Evolutionary conservation across 2,329 filamentous ascomycete genomes (phyloP).

Genomic region (Aspergillus oerlinghausenensis): DNA sequence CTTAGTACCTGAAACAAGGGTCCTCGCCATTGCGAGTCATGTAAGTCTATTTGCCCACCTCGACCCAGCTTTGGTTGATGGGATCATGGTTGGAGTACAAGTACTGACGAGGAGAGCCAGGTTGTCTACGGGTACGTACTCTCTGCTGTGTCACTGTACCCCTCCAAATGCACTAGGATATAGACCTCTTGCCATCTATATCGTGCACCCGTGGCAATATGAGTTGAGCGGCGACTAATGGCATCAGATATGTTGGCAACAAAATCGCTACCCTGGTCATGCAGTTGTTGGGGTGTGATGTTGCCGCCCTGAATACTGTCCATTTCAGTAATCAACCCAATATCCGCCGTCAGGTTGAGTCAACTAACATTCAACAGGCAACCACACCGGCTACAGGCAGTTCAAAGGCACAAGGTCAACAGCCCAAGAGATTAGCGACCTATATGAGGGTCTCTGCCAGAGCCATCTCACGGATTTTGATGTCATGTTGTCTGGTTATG

Average conservation of each 20-base stretch:
- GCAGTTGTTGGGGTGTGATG: slow-evolving; percentile 89
- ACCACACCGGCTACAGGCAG: slow-evolving; percentile 89
- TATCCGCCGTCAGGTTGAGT: neutral
- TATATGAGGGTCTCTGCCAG: slow-evolving; percentile 80
- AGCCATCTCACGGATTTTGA: slow-evolving; percentile 85
- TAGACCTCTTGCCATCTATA: slow-evolving; percentile 1
- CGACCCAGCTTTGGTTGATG: neutral
- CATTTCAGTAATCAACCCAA: slow-evolving; percentile 69
- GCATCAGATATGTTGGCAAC: slow-evolving; percentile 84
- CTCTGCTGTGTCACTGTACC: neutral
- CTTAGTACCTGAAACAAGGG: slow-evolving; percentile 58
- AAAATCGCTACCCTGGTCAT: slow-evolving; percentile 94
- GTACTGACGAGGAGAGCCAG: slow-evolving; percentile 40
- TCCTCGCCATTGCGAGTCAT: slow-evolving; percentile 91
- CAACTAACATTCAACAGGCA: slow-evolving; percentile 56
- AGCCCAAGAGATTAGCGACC: slow-evolving; percentile 73
- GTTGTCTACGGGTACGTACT: slow-evolving; percentile 43
- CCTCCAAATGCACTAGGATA: neutral
- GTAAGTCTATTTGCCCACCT: slow-evolving; percentile 47
- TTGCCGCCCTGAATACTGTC: slow-evolving; percentile 90
- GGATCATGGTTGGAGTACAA: neutral
- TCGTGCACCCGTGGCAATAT: neutral
- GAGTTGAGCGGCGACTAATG: slow-evolving; percentile 11
- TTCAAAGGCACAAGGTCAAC: slow-evolving; percentile 79
- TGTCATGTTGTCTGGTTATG: slow-evolving; percentile 91